Base-by-base conservation (phyloP, 1,284 basidiomycete species). In the Cutaneotrichosporon curvatum region DNA sequence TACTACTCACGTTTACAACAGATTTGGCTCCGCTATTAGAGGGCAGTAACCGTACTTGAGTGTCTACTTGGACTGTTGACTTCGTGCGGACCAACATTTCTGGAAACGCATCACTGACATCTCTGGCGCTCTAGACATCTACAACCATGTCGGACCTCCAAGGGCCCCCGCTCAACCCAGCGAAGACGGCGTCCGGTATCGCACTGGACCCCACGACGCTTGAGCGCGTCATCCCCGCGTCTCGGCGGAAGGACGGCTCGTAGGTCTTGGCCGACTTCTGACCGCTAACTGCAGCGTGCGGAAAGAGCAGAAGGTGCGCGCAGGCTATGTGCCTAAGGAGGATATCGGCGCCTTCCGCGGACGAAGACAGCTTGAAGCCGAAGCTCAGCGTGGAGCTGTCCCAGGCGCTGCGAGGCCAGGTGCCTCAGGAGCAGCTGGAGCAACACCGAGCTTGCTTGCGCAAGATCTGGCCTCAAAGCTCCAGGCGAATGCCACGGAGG, bases 271-370 rank as follows among this genome's bases (percentile, higher is more conserved):
- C 8, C 45, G 14, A 55, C 42, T 40, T 47, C 12, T 7, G 28
- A 41, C 25, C 25, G 19, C 43, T 42, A 37, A 45, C 22, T 14
- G 4, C 37, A 95, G 91, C 38, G 71, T 88, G 19, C 83, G 92
- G 48, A 95, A 92, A 70, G 81, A 95, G 68, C 75, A 86, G 53
- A 92, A 85, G 74, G 84, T 97, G 56, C 79, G 90, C 28, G 90
- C 90, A 0, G 92, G 92, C 1, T 97, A 83, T 71, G 94, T 89
- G 1, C 92, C 92, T 0, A 87, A 89, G 67, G 92, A 97, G 70
- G 92, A 97, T 72, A 79, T 95, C 12, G 77, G 78, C 28, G 81
- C 82, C 33, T 97, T 92, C 70, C 80, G 88, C 38, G 81, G 85
- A 19, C 77, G 81, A 37, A 80, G 81, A 31, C 85, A 88, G 67